Percentiles rank a stretch among this genome's conserved stretches.
Conservation (phyloP, 306 rosid species). For the Fagus crenata region DNA sequence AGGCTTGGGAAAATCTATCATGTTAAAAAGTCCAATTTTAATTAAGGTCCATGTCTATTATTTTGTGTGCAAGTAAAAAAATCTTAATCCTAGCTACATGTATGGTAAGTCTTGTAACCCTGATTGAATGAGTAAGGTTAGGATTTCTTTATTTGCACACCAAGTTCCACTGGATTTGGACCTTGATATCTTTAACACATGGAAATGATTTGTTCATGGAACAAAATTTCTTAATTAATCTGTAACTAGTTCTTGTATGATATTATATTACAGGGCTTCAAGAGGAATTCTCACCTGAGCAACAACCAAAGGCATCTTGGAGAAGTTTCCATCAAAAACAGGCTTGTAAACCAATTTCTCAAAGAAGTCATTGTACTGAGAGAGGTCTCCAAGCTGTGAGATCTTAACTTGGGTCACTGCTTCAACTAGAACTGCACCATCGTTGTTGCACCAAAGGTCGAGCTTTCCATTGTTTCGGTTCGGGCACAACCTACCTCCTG, state of each 20-base stretch:
- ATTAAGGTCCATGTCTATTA: too few species aligned
- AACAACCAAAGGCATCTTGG: conserved; percentile 67
- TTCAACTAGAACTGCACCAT: conserved; percentile 59
- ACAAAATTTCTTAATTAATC: background rate
- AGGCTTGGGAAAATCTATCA: background rate
- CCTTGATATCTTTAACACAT: background rate
- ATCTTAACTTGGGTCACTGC: conserved; percentile 40
- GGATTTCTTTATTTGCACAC: too few species aligned
- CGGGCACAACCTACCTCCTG: conserved; percentile 56
- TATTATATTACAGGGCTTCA: background rate
- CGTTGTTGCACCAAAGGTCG: conserved; percentile 66
- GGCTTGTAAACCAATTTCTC: conserved; percentile 64
- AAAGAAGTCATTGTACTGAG: conserved; percentile 55
- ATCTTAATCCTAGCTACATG: too few species aligned
- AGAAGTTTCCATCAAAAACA: conserved; percentile 50
- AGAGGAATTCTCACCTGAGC: conserved; percentile 58
- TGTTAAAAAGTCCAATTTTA: too few species aligned
- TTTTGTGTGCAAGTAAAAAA: too few species aligned
- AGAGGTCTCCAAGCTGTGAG: conserved; percentile 65
- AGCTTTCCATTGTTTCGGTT: conserved; percentile 53
- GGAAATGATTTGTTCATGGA: background rate
- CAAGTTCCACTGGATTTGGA: too few species aligned
- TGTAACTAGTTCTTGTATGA: background rate
- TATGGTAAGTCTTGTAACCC: too few species aligned
- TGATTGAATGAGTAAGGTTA: too few species aligned